Conservation (phyloP, 2,329 filamentous ascomycete species). For the Diplodia sapinea region DNA sequence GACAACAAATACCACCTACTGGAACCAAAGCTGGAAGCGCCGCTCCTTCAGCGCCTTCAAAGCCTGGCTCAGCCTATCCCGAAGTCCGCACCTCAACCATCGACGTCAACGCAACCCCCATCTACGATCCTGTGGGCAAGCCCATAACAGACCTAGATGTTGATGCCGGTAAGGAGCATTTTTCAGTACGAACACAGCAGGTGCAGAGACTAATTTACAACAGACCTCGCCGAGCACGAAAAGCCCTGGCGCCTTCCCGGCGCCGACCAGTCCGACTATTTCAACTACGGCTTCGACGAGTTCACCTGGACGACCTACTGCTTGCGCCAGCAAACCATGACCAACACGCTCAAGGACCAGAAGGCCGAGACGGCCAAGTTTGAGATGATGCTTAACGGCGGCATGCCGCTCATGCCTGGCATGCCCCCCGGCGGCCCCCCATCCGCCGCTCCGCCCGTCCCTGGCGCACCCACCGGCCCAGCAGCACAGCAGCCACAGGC, state of each 20-base stretch:
- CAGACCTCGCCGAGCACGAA: constrained; percentile 67
- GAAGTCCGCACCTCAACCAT: constrained; percentile 76
- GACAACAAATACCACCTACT: constrained; percentile 33
- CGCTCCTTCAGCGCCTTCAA: constrained; percentile 30
- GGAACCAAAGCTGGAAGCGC: constrained; percentile 30
- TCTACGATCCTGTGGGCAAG: constrained; percentile 71
- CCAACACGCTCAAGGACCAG: constrained; percentile 78
- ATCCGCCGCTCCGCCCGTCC: constrained; percentile 35
- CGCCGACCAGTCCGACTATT: constrained; percentile 94
- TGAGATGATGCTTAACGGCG: constrained; percentile 60
- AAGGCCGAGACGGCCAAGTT: constrained; percentile 71
- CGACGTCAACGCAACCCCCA: constrained; percentile 81
- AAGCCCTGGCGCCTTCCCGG: constrained; percentile 96
- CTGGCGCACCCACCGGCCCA: constrained; percentile 42
- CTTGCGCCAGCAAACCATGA: constrained; percentile 80
- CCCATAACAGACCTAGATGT: constrained; percentile 68
- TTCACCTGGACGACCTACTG: constrained; percentile 98
- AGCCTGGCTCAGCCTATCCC: constrained; percentile 66
- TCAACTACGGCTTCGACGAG: constrained; percentile 99
- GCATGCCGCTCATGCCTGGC: constrained; percentile 36
- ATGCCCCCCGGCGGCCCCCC: constrained; percentile 37
- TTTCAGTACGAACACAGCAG: constrained; percentile 48
- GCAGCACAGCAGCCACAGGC: constrained; percentile 32
- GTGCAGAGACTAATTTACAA: neutral
- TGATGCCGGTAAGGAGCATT: constrained; percentile 48